phyloP scores from a whole-genome alignment of 345 rosid genomes.

The Iberis pinnata region DNA sequence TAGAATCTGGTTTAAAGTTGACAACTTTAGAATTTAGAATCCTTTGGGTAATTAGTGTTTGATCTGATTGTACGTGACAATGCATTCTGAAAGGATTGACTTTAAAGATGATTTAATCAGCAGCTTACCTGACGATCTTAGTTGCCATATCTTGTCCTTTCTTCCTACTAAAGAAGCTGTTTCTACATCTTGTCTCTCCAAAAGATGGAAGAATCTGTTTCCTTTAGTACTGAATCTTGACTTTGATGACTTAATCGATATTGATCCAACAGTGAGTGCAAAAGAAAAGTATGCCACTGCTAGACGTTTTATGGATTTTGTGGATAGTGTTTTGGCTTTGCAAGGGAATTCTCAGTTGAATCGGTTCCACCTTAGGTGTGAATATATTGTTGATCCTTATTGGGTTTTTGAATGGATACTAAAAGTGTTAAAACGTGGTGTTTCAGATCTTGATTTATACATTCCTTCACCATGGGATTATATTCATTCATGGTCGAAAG shows the following conservation, averaged over 20 bases:
- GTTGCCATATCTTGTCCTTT: neutral
- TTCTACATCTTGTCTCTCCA: neutral
- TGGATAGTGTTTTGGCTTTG: neutral
- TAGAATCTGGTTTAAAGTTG: too few species aligned
- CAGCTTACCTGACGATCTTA: neutral
- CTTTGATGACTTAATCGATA: neutral
- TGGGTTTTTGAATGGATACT: neutral
- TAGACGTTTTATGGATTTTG: neutral
- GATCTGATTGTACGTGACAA: too few species aligned
- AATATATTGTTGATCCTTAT: neutral
- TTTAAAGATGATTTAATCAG: neutral
- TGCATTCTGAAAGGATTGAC: neutral
- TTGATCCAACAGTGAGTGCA: too few species aligned
- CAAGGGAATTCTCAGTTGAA: neutral
- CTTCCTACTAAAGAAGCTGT: neutral
- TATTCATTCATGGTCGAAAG: too few species aligned
- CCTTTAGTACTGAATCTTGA: neutral
- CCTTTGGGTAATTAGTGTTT: too few species aligned
- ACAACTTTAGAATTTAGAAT: too few species aligned
- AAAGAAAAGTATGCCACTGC: too few species aligned
- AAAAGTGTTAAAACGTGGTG: neutral
- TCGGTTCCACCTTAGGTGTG: neutral
- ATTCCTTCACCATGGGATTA: too few species aligned
- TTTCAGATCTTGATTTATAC: too few species aligned
- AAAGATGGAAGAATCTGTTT: neutral